phyloP scores from a whole-genome alignment of 202 grass and related monocot genomes.

The Setaria viridis region DNA sequence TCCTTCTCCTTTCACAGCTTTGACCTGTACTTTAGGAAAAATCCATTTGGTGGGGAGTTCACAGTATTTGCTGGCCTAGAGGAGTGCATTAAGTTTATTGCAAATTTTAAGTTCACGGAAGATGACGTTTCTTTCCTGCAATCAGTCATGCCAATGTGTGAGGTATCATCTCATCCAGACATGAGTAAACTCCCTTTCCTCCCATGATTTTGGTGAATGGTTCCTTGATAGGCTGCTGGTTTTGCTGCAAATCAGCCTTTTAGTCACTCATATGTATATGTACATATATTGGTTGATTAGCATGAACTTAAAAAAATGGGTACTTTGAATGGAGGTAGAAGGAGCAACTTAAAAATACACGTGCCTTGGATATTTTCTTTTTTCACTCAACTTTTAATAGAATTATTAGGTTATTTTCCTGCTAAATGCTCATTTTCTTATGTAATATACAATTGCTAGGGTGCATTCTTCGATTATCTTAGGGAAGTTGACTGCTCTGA shows the following conservation, averaged over 20 bases:
- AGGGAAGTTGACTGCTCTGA: conserved; percentile 74
- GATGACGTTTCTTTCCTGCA: conserved; percentile 83
- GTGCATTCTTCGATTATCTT: conserved; percentile 89
- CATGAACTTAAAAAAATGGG: conserved; percentile 11
- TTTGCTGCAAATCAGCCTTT: conserved; percentile 15
- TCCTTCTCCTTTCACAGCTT: conserved; percentile 67
- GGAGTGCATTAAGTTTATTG: conserved; percentile 95
- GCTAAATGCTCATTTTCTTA: conserved; percentile 51
- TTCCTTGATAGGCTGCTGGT: conserved; percentile 20
- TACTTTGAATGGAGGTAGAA: conserved; percentile 11
- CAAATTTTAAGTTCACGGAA: conserved; percentile 86
- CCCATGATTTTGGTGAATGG: conserved; percentile 7
- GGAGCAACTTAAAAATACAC: conserved; percentile 17
- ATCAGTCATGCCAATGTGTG: conserved; percentile 86
- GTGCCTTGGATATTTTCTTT: conserved; percentile 2
- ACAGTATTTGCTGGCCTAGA: conserved; percentile 98
- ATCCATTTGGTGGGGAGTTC: conserved; percentile 96
- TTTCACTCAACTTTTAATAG: conserved; percentile 7
- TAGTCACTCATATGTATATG: conserved; percentile 1
- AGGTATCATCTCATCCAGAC: conserved; percentile 62
- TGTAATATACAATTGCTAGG: conserved; percentile 63
- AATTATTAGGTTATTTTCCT: conserved; percentile 27
- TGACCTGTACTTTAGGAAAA: conserved; percentile 98
- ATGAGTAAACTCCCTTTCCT: conserved; percentile 25
- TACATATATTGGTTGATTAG: background rate